phyloP scores from a whole-genome alignment of 2,329 filamentous ascomycete species.

The Trichoderma aggressivum region DNA sequence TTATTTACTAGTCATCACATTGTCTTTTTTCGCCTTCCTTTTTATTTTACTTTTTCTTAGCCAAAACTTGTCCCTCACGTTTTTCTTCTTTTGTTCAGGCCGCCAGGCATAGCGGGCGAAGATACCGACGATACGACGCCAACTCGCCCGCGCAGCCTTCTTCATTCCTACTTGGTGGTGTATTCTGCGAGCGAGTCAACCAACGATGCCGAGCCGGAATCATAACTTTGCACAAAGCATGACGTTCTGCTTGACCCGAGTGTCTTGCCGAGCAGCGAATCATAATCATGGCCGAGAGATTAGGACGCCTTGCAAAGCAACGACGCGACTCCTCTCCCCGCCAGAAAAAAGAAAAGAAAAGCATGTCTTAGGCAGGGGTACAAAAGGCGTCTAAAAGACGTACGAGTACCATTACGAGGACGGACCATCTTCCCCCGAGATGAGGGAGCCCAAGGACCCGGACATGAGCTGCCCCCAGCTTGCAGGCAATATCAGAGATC shows the following conservation, averaged over 20 bases:
- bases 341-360: background rate
- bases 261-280: background rate
- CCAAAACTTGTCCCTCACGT: background rate
- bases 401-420: background rate
- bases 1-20: slow-evolving; percentile 6
- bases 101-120: background rate
- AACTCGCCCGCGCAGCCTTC: background rate
- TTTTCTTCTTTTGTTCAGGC: slow-evolving; percentile 3
- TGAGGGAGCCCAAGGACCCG: background rate
- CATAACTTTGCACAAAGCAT: background rate
- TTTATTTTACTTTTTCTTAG: slow-evolving; percentile 10
- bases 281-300: background rate
- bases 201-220: background rate
- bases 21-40: background rate
- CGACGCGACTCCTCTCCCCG: background rate
- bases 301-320: background rate
- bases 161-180: background rate
- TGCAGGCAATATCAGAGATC: background rate
- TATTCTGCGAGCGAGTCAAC: background rate
- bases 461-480: background rate
- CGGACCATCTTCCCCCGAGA: background rate
- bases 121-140: background rate
- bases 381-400: background rate
- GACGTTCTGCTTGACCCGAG: background rate
- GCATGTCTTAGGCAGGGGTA: background rate